Percentiles rank a stretch among this genome's conserved stretches.
Conservation (phyloP, 768 basidiomycete genomes). For the Fibroporia radiculosa region DNA sequence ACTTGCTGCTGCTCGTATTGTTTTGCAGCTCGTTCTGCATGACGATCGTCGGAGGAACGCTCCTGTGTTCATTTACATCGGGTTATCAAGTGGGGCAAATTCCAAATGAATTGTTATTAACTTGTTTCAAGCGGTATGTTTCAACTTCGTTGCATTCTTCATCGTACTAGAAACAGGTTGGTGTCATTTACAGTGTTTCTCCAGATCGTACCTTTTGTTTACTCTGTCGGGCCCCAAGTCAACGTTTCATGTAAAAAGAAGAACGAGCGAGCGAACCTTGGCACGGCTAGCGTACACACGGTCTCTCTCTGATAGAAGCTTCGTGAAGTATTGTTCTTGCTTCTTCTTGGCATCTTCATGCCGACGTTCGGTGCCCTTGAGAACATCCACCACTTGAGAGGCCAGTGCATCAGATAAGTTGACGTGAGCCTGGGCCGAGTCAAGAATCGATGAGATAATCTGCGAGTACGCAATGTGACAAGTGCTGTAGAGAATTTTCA, state of each 20-base stretch:
- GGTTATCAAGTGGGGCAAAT: too few species aligned
- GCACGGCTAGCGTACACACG: slow-evolving; percentile 55
- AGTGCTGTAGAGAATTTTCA: slow-evolving; percentile 39
- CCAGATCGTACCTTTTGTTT: slow-evolving; percentile 49
- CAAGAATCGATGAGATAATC: slow-evolving; percentile 52
- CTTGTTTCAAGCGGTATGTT: slow-evolving; percentile 74
- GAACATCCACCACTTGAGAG: slow-evolving; percentile 53
- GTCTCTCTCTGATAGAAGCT: slow-evolving; percentile 63
- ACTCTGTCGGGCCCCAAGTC: slow-evolving; percentile 28
- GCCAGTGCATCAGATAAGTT: slow-evolving; percentile 55
- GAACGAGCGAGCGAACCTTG: slow-evolving; percentile 39
- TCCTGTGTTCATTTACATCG: slow-evolving; percentile 32
- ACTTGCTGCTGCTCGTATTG: slow-evolving; percentile 70
- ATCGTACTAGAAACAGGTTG: slow-evolving; percentile 49
- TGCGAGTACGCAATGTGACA: slow-evolving; percentile 63
- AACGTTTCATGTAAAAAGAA: neutral
- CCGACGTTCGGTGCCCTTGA: slow-evolving; percentile 51
- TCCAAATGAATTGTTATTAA: slow-evolving; percentile 16
- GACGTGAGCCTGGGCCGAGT: slow-evolving; percentile 62
- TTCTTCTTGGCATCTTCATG: slow-evolving; percentile 66
- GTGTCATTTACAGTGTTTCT: neutral
- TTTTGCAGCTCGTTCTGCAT: slow-evolving; percentile 64
- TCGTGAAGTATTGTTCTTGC: slow-evolving; percentile 68
- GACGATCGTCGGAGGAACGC: slow-evolving; percentile 63
- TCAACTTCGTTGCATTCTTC: slow-evolving; percentile 72